phyloP scores from a whole-genome alignment of 306 rosid species.

The cucumber (Cucumis sativus) region DNA sequence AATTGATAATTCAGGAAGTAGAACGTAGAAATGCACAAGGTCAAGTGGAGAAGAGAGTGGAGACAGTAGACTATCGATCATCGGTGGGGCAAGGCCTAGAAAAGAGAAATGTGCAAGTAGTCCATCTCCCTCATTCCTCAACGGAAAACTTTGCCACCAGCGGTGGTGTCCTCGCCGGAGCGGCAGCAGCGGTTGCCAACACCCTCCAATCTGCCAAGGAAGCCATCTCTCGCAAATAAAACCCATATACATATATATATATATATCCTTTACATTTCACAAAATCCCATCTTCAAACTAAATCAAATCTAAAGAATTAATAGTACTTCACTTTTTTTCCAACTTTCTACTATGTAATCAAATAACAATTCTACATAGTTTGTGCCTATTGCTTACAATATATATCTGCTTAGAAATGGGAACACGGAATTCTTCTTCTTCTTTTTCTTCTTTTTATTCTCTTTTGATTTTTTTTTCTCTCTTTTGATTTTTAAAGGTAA shows the following conservation, averaged over 20 bases:
- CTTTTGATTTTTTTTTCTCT: too few species aligned
- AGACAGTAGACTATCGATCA: constrained; percentile 32
- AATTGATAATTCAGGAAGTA: constrained; percentile 9
- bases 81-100: constrained; percentile 37
- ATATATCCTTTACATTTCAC: neutral
- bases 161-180: constrained; percentile 39
- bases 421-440: too few species aligned
- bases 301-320: neutral
- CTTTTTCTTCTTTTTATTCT: too few species aligned
- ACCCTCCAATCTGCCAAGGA: constrained; percentile 52
- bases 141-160: constrained; percentile 12
- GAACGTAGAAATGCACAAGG: neutral
- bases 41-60: constrained; percentile 29
- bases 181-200: constrained; percentile 36
- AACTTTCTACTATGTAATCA: neutral
- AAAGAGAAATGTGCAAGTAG: constrained; percentile 34
- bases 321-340: neutral
- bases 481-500: too few species aligned
- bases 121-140: constrained; percentile 27
- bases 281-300: neutral
- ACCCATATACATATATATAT: too few species aligned
- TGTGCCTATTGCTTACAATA: neutral
- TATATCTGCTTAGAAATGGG: neutral
- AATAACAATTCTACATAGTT: neutral
- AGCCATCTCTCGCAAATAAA: constrained; percentile 22